Percentiles rank a stretch among this genome's conserved stretches.
Evolutionary conservation across 1,284 basidiomycete species (phyloP).

Genomic region (Moniliella sp.): DNA sequence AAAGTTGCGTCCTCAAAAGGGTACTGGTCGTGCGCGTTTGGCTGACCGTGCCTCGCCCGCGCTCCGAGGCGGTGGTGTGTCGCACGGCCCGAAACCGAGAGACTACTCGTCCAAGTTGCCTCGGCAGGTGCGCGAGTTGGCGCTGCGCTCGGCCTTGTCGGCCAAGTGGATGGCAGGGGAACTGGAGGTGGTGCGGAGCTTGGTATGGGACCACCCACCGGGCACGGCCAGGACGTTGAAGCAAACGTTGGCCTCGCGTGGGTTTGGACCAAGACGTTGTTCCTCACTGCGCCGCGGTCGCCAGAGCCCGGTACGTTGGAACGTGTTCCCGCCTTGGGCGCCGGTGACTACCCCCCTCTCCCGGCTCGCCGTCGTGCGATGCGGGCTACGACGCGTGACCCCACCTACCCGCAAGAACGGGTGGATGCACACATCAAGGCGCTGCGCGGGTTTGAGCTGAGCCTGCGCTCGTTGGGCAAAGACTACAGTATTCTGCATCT

Average conservation of each 20-base stretch:
- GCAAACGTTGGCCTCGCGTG: too few relatives aligned
- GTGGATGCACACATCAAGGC: conserved; percentile 9
- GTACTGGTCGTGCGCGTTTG: conserved; percentile 64
- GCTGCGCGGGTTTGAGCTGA: conserved; percentile 18
- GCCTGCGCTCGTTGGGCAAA: conserved; percentile 18
- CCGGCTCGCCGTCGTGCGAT: conserved; percentile 5
- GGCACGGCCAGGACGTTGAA: too few relatives aligned
- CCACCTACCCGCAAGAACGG: conserved; percentile 17
- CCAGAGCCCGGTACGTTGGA: too few relatives aligned
- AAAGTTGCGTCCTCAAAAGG: conserved; percentile 81
- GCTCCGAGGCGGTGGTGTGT: conserved; percentile 71
- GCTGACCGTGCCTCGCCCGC: conserved; percentile 73
- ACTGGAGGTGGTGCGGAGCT: conserved; percentile 49
- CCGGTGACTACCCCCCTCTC: conserved; percentile 5
- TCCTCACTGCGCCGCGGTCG: conserved; percentile 29
- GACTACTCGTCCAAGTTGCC: conserved; percentile 75
- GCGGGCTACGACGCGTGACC: conserved; percentile 18
- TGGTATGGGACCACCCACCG: conserved; percentile 35
- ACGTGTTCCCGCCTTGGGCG: too few relatives aligned
- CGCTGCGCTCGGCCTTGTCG: conserved; percentile 69
- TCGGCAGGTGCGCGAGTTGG: conserved; percentile 70
- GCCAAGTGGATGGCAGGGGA: conserved; percentile 53
- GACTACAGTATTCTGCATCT: conserved; percentile 22
- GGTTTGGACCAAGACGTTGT: too few relatives aligned
- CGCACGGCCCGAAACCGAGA: conserved; percentile 68